Evolutionary conservation across 2,329 filamentous ascomycete genomes (phyloP).

Genomic region (Penicillium palitans): DNA sequence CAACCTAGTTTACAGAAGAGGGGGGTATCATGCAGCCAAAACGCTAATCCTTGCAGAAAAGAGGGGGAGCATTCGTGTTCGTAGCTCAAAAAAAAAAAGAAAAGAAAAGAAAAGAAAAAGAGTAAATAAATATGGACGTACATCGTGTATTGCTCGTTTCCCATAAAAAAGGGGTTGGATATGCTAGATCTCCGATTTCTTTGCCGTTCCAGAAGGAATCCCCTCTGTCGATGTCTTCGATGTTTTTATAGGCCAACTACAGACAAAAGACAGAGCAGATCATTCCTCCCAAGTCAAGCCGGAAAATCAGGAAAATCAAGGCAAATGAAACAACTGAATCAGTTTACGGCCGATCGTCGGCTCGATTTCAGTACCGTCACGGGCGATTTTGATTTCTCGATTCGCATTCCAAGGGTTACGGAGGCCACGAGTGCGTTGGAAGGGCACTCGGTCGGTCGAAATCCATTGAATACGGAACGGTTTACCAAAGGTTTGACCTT

Average conservation of each 20-base stretch:
- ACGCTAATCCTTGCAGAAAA: background rate
- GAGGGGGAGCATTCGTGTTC: background rate
- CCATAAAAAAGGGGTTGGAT: conserved; percentile 11
- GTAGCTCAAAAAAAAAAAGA: conserved; percentile 2
- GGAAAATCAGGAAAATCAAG: conserved; percentile 4
- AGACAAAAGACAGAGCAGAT: background rate
- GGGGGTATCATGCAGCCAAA: background rate
- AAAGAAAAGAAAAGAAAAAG: background rate
- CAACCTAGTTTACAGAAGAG: background rate
- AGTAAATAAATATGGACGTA: conserved; percentile 13
- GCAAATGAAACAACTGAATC: conserved; percentile 72
- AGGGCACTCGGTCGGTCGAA: conserved; percentile 78
- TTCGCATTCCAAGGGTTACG: conserved; percentile 96
- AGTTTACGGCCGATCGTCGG: conserved; percentile 74
- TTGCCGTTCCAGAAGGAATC: background rate
- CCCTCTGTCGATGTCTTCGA: background rate
- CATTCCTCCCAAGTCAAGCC: background rate
- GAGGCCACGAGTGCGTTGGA: conserved; percentile 82
- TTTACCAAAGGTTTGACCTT: conserved; percentile 76
- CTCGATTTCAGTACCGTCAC: conserved; percentile 92
- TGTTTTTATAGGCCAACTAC: background rate
- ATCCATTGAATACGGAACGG: conserved; percentile 91
- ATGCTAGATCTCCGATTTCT: background rate
- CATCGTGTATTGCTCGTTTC: conserved; percentile 29
- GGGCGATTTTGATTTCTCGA: conserved; percentile 90